Evolutionary conservation across 2,329 filamentous ascomycete genomes (phyloP).

Genomic region (Chrysosphaeria jannelii): DNA sequence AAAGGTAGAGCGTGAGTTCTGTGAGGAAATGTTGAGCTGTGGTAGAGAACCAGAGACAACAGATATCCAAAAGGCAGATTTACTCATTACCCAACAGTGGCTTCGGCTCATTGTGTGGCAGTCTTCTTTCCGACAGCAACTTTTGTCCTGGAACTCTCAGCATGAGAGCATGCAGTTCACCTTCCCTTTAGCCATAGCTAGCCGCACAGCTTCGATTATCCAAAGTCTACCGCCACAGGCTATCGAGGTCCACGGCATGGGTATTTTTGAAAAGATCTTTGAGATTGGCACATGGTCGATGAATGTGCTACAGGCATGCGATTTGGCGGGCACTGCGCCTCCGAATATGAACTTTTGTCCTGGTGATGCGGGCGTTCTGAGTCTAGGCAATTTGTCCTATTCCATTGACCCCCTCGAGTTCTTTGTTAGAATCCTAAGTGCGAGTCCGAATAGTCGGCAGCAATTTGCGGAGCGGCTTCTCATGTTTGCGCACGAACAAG

Average conservation of each 20-base stretch:
- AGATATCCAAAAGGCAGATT: conserved; percentile 36
- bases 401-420: conserved; percentile 13
- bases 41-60: conserved; percentile 14
- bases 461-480: conserved; percentile 14
- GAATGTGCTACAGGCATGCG: conserved; percentile 12
- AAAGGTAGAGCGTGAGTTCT: too few relatives aligned
- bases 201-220: conserved; percentile 19
- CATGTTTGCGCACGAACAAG: conserved; percentile 12
- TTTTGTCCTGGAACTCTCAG: conserved; percentile 24
- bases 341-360: conserved; percentile 8
- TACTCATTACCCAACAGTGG: conserved; percentile 42
- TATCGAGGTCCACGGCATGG: conserved; percentile 18
- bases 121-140: conserved; percentile 32
- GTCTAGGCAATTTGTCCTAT: conserved; percentile 8
- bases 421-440: conserved; percentile 14
- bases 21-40: too few relatives aligned
- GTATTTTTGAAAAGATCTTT: conserved; percentile 19
- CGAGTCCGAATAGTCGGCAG: conserved; percentile 13
- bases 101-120: conserved; percentile 43
- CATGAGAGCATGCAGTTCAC: conserved; percentile 30
- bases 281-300: conserved; percentile 16
- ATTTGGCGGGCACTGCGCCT: conserved; percentile 5
- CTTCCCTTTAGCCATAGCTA: conserved; percentile 29
- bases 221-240: conserved; percentile 12
- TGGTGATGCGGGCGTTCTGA: conserved; percentile 8